Percentiles rank a stretch among this genome's conserved stretches.
Evolutionary conservation across 2,329 filamentous ascomycete species (phyloP).

Genomic region (Nakataea oryzae): DNA sequence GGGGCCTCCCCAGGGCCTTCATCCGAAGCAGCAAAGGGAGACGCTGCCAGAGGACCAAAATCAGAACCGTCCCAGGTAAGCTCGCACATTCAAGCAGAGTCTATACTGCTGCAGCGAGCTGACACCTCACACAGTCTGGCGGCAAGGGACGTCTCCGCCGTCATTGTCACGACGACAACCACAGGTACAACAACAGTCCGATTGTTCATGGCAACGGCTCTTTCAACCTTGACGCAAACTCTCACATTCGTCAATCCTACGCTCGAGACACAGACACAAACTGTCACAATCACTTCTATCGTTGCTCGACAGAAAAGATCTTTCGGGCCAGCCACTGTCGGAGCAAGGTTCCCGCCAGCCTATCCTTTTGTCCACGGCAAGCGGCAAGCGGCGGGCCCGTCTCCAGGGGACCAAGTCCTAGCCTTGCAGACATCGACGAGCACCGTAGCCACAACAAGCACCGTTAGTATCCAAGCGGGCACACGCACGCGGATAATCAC

Average conservation of each 20-base stretch:
- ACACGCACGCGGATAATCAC: slow-evolving; percentile 10
- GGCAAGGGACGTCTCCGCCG: slow-evolving; percentile 2
- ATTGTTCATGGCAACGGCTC: slow-evolving; percentile 8
- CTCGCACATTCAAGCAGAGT: neutral
- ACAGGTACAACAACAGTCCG: slow-evolving; percentile 12
- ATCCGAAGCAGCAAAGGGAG: neutral
- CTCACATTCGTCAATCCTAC: slow-evolving; percentile 15
- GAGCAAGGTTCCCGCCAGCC: neutral
- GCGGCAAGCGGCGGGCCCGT: neutral
- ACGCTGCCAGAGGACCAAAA: neutral
- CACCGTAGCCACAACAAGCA: slow-evolving; percentile 4
- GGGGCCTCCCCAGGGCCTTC: neutral
- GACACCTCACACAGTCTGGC: neutral
- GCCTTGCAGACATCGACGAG: slow-evolving; percentile 8
- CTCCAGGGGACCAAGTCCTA: neutral
- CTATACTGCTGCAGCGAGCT: neutral
- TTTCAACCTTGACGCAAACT: slow-evolving; percentile 11
- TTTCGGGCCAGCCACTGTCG: too few species aligned
- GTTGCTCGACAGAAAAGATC: slow-evolving; percentile 1
- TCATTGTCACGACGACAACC: slow-evolving; percentile 8
- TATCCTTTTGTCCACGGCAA: neutral
- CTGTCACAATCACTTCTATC: slow-evolving; percentile 10
- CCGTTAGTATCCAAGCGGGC: slow-evolving; percentile 9
- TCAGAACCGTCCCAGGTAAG: neutral
- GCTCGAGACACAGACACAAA: slow-evolving; percentile 13